Percentiles rank a stretch among this genome's conserved stretches.
Conservation (phyloP, 495 filamentous ascomycete species). For the Daldinia childiae region DNA sequence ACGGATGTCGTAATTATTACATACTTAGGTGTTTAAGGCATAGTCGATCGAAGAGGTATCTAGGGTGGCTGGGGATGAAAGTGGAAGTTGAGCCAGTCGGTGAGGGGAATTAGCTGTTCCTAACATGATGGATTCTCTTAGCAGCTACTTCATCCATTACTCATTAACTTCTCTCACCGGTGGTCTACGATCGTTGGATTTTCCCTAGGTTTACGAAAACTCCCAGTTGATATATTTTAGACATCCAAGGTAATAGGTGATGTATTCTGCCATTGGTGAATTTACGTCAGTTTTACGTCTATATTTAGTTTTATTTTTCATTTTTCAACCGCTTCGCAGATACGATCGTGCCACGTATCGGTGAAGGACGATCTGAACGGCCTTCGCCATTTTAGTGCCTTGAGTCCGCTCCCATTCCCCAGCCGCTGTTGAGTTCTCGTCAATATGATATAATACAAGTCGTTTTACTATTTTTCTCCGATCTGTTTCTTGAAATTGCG, state of each 20-base stretch:
- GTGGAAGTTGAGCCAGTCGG: not conserved
- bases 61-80: not conserved
- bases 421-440: no score
- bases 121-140: not conserved
- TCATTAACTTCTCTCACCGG: not conserved
- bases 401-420: not conserved
- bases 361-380: not conserved
- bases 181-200: not conserved
- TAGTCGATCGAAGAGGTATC: not conserved
- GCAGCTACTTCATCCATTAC: not conserved
- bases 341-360: not conserved
- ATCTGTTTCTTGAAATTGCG: conserved; percentile 58
- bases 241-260: not conserved
- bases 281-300: not conserved
- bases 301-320: not conserved
- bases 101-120: not conserved
- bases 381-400: not conserved
- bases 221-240: not conserved
- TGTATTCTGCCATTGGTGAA: not conserved
- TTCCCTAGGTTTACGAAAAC: not conserved
- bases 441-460: not conserved
- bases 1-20: not conserved
- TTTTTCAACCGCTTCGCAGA: not conserved
- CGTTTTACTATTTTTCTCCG: conserved; percentile 48
- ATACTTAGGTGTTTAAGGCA: not conserved